phyloP scores from a whole-genome alignment of 352 stramenopile genomes.

The Pythium guiyangense region DNA sequence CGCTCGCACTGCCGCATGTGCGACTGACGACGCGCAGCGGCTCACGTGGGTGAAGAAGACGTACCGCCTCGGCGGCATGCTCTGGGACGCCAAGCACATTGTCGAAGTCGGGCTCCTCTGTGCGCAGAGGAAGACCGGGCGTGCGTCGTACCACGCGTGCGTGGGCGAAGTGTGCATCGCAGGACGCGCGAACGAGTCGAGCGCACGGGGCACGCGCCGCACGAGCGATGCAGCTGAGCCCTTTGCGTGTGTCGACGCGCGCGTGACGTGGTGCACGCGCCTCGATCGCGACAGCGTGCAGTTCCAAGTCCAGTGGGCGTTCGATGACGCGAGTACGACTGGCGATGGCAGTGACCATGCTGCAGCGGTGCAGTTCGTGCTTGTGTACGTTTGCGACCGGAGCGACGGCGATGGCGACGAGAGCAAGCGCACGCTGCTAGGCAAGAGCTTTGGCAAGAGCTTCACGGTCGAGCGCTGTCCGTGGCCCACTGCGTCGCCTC shows the following conservation, averaged over 20 bases:
- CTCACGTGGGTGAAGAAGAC: constrained; percentile 34
- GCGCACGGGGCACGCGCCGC: constrained; percentile 12
- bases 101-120: constrained; percentile 36
- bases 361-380: constrained; percentile 21
- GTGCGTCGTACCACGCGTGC: constrained; percentile 23
- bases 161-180: constrained; percentile 31
- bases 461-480: constrained; percentile 14
- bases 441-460: constrained; percentile 23
- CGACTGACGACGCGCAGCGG: neutral
- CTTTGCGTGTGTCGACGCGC: constrained; percentile 16
- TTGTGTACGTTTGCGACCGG: constrained; percentile 20
- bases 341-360: neutral
- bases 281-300: constrained; percentile 16
- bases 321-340: neutral
- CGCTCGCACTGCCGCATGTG: neutral
- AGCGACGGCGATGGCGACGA: neutral
- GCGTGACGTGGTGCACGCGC: constrained; percentile 16
- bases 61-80: constrained; percentile 28
- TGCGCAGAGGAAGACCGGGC: constrained; percentile 20
- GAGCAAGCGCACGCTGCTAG: constrained; percentile 18
- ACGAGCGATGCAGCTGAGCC: neutral
- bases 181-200: constrained; percentile 7
- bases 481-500: constrained; percentile 3
- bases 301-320: constrained; percentile 26
- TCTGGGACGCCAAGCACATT: constrained; percentile 43